Percentiles rank a stretch among this genome's conserved stretches.
Evolutionary conservation across 768 basidiomycete genomes (phyloP).

Genomic region (Auriscalpium vulgare): DNA sequence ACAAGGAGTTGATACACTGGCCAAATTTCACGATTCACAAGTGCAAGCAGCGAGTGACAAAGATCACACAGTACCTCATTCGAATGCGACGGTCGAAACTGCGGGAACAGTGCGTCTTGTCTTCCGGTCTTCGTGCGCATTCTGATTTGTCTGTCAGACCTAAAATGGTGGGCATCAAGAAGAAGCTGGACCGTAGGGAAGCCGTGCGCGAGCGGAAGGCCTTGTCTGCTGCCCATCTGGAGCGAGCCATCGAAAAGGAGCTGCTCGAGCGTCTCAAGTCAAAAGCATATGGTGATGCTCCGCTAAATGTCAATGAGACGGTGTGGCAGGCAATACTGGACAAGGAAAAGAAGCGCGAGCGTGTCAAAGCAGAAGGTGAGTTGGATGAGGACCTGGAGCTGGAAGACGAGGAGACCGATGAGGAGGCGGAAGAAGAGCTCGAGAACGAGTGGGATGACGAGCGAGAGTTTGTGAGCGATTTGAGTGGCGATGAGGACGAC

Average conservation of each 20-base stretch:
- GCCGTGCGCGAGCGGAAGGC: slow-evolving; percentile 92
- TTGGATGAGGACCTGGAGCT: slow-evolving; percentile 28
- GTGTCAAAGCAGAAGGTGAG: slow-evolving; percentile 35
- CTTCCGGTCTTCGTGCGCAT: background rate
- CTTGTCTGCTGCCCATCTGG: slow-evolving; percentile 89
- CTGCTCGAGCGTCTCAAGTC: slow-evolving; percentile 91
- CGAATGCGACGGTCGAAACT: slow-evolving; percentile 92
- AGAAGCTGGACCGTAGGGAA: slow-evolving; percentile 92
- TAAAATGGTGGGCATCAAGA: slow-evolving; percentile 91
- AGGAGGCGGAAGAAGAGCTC: slow-evolving; percentile 40
- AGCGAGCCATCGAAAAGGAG: slow-evolving; percentile 93
- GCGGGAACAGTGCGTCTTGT: slow-evolving; percentile 64
- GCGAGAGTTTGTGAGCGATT: slow-evolving; percentile 68
- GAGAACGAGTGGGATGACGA: slow-evolving; percentile 48
- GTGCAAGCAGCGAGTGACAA: slow-evolving; percentile 98
- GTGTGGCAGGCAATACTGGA: slow-evolving; percentile 94
- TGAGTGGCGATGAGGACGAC: slow-evolving; percentile 57
- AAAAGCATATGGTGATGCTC: slow-evolving; percentile 96
- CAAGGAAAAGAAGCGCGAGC: slow-evolving; percentile 51
- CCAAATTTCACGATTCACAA: slow-evolving; percentile 96
- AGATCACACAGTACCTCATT: slow-evolving; percentile 98
- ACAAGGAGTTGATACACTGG: slow-evolving; percentile 94
- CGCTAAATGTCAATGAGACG: slow-evolving; percentile 94
- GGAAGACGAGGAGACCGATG: slow-evolving; percentile 33
- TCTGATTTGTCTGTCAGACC: slow-evolving; percentile 43